Evolutionary conservation across 2,329 filamentous ascomycete genomes (phyloP).

Genomic region (Akanthomyces uredinophilus): DNA sequence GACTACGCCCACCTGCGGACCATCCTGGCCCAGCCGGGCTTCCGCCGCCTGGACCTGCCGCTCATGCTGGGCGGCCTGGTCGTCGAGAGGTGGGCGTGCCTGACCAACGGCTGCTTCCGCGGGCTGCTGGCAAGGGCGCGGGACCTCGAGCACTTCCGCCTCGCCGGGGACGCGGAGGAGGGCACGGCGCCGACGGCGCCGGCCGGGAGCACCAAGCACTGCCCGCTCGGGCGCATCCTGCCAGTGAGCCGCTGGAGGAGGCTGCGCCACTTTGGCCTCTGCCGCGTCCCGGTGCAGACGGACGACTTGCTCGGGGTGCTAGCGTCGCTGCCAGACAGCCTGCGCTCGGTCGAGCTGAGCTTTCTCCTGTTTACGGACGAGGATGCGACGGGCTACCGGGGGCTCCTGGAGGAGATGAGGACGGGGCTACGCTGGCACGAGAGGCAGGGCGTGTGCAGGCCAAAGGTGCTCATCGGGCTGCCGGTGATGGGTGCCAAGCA

Average conservation of each 20-base stretch:
- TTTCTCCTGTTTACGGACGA: constrained; percentile 24
- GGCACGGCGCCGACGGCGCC: not conserved
- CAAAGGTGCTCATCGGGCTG: not conserved
- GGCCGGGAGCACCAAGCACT: not conserved
- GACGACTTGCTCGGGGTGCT: constrained; percentile 26
- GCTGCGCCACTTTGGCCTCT: constrained; percentile 29
- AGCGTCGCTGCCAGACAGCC: constrained; percentile 21
- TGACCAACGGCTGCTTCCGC: constrained; percentile 13
- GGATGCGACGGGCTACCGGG: not conserved
- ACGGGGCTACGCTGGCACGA: not conserved
- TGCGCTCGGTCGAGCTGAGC: constrained; percentile 30
- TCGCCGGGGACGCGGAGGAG: constrained; percentile 19
- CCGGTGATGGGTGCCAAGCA: not conserved
- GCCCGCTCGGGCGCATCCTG: constrained; percentile 26
- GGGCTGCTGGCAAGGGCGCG: constrained; percentile 15
- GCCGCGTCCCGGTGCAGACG: constrained; percentile 22
- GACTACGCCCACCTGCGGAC: constrained; percentile 23
- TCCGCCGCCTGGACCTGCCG: constrained; percentile 1
- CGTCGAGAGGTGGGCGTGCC: not conserved
- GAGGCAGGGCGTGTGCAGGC: not conserved
- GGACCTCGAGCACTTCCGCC: constrained; percentile 21
- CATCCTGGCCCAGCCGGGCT: not conserved
- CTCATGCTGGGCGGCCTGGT: not conserved
- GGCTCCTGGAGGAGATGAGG: constrained; percentile 19
- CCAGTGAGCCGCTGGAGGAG: constrained; percentile 24